Conservation (phyloP, 1,284 basidiomycete genomes). For the Meira miltonrushii region DNA sequence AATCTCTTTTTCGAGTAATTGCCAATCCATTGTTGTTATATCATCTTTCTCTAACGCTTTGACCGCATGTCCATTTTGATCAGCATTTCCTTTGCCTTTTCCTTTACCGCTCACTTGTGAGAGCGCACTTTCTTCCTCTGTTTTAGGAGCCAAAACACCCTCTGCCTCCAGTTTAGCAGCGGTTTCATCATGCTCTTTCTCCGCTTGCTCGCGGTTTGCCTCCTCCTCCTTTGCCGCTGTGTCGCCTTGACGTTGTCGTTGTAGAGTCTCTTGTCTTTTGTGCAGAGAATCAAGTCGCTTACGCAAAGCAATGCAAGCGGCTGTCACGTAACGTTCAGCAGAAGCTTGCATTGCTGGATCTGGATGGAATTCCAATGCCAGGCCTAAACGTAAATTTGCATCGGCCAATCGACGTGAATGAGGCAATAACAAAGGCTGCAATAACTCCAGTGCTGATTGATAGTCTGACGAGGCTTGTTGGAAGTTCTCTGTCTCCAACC, state of each 20-base stretch:
- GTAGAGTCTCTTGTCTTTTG: constrained; percentile 13
- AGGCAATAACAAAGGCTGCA: constrained; percentile 33
- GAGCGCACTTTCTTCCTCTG: background rate
- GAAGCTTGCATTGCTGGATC: constrained; percentile 25
- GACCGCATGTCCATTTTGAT: background rate
- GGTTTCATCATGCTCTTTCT: constrained; percentile 13
- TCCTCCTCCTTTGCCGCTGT: background rate
- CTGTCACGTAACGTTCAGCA: constrained; percentile 34
- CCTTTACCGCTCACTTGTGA: constrained; percentile 8
- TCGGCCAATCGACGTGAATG: constrained; percentile 48
- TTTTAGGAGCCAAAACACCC: background rate
- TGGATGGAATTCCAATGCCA: constrained; percentile 50
- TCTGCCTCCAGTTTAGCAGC: background rate
- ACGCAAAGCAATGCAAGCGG: constrained; percentile 27
- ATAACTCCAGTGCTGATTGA: constrained; percentile 25
- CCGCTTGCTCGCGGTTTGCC: constrained; percentile 11
- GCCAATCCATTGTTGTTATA: constrained; percentile 23
- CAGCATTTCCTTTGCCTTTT: constrained; percentile 9
- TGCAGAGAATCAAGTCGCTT: constrained; percentile 30
- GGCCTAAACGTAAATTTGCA: constrained; percentile 44
- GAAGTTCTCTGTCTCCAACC: constrained; percentile 50
- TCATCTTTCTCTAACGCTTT: constrained; percentile 28
- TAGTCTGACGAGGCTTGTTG: constrained; percentile 47
- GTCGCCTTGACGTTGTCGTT: background rate
- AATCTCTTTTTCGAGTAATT: constrained; percentile 27